Conservation (phyloP, 2,329 filamentous ascomycete species). For the Neofusicoccum sp. region DNA sequence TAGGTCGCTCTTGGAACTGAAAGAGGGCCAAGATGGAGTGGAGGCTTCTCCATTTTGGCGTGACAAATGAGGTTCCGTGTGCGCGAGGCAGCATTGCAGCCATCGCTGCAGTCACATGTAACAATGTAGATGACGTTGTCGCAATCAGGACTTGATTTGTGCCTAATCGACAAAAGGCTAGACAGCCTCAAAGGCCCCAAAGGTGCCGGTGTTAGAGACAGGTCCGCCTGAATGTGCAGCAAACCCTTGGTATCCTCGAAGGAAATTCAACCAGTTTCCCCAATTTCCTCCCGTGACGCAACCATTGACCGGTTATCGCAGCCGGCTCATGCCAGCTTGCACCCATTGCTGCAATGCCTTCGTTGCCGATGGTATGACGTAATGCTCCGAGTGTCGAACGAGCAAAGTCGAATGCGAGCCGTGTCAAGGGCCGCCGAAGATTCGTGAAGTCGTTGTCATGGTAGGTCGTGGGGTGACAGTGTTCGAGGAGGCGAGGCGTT, state of each 20-base stretch:
- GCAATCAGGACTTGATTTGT: slow-evolving; percentile 17
- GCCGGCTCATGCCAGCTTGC: neutral
- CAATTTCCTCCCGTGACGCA: slow-evolving; percentile 8
- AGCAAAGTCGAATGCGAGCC: neutral
- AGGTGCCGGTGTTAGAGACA: slow-evolving; percentile 18
- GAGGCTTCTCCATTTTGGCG: slow-evolving; percentile 4
- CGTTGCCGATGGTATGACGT: slow-evolving; percentile 17
- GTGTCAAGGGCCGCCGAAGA: neutral
- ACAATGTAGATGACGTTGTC: neutral
- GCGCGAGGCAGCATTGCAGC: neutral
- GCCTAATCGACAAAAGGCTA: slow-evolving; percentile 10
- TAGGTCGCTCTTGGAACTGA: slow-evolving; percentile 16
- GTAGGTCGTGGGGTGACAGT: slow-evolving; percentile 32
- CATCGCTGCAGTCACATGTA: neutral
- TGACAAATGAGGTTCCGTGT: slow-evolving; percentile 19
- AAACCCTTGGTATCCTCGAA: slow-evolving; percentile 16
- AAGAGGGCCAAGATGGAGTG: slow-evolving; percentile 18
- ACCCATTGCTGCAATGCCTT: slow-evolving; percentile 4
- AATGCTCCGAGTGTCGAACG: slow-evolving; percentile 10
- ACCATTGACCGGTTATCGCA: neutral
- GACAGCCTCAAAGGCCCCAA: slow-evolving; percentile 15
- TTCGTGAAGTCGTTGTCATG: slow-evolving; percentile 20
- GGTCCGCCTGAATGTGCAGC: slow-evolving; percentile 1
- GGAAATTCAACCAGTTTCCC: slow-evolving; percentile 18
- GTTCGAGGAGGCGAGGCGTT: slow-evolving; percentile 44